Base-by-base conservation (phyloP, 129 eudicot species). In the Logfia minima region DNA sequence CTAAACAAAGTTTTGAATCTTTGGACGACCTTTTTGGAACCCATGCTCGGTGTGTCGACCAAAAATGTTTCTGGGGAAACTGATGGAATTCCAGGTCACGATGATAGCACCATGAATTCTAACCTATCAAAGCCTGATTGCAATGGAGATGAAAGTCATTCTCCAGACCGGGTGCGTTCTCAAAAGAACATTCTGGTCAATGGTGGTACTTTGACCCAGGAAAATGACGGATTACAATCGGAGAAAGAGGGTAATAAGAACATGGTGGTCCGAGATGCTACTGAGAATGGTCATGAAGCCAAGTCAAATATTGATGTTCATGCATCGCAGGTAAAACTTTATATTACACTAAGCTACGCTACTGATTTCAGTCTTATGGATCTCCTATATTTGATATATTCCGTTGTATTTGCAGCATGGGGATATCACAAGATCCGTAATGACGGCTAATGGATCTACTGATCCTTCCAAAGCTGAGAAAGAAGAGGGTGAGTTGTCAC, bases 401-500 rank as follows among this genome's bases (percentile, higher is more conserved):
- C 21, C 39, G 3, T 75, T 70, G 64, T 83, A 62, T 68, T 6
- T 71, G 35, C 84, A 90, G 96, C 87, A 68, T 70, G 83, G 71
- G 67, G 92, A 87, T 75, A 76, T 53, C 58, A 75, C 81, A 10
- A 79, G 86, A 77, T 74, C 81, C 14, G 35, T 78, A 72, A 70
- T 88, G 28, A 74, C 37, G 59, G 34, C 72, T 22, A 86, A 83
- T 41, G 94, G 90, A 63, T 63, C 79, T 52, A 76, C 73, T 66
- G 91, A 84, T 68, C 87, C 84, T 19, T 79, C 85, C 21, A 94
- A 91, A 83, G 79, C 39, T 41, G 99, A 94, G 85, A 94, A 91
- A 90, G 99, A 94, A 85, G 99, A 94, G 80, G 99, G 99, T 7
- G 99, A 94, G 81, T 67, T 94, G 69, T 94, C 97, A 67, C 99